Base-by-base conservation (phyloP, 2,329 filamentous ascomycete species). In the Colletotrichum sp. region DNA sequence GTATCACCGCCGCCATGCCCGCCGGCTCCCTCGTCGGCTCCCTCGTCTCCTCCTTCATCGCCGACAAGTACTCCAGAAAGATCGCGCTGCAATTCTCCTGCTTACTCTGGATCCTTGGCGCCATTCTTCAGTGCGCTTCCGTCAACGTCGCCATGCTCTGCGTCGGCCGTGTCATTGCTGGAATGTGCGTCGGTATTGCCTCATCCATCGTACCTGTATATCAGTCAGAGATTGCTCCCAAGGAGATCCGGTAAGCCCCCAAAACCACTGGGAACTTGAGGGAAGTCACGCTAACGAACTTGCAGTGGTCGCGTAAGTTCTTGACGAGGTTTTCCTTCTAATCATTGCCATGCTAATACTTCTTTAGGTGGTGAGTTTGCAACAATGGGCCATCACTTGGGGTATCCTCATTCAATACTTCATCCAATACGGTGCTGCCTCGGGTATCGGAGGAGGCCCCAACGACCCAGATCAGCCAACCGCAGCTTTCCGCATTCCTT, bases 301-400 rank as follows among this genome's bases (percentile, higher is more conserved):
- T 0, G 1, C 39, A 49, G 39, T 49, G 39, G 39, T 22, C 39
- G 39, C 19, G 39, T 49, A 49, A 49, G 39, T 1, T 22, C 39
- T 49, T 49, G 39, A n/a, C 39, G 39, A 49, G 39, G 19, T 7
- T 11, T 3, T 12, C 9, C 3, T 7, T 12, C 39, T 12, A n/a
- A 4, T 9, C 3, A 4, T 7, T 6, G 19, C 2, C 39, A 49
- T 49, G 19, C 39, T 49, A 22, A 49, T 1, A 2, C 19, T 12
- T 22, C 39, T n/a, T 4, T 22, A 49, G 39, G 39, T 49, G 2
- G 39, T 49, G 9, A 49, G 39, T 49, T 49, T 93, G 5, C 92
- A 95, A 80, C 93, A 94, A 81, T 93, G 92, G 91, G 92, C 92
- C 32, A 94, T 95, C 59, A 94, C 92, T 3, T 93, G 92, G 91